Evolutionary conservation across 352 stramenopile species (phyloP), one percentile per base, ranked within the genome.

Genomic region (Pythium phragmiticola): DNA sequence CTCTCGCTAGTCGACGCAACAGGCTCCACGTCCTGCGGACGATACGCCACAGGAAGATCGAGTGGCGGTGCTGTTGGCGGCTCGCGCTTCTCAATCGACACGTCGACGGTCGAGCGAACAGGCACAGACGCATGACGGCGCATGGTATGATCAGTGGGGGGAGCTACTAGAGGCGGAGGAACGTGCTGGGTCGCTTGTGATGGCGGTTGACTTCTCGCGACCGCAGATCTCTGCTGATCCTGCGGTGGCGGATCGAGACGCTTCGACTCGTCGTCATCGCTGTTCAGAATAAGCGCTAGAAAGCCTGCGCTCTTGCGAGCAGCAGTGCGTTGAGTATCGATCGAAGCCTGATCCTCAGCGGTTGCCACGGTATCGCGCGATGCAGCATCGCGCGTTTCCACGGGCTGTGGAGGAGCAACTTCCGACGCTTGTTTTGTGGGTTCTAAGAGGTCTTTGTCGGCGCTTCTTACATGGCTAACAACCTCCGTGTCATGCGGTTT

Each of bases 181-280:
- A 42, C 2, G 11, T 16, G 37, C 14, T 16, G 37, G 7, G 37
- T 12, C 37, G 9, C 37, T 16, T 42, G 37, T 16, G 37, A 16
- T 42, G 37, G 37, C 37, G 37, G 14, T 9, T 12, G 14, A 12
- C 14, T 42, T 16, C 9, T 16, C 37, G 14, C 37, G 14, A 42
- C 37, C 37, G 14, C 37, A 13, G 36, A 41, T 41, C 21, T 21
- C 21, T 21, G 21, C 26, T 30, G 26, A 30, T 30, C 26, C 26
- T 42, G 37, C 1, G 37, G 37, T 6, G 37, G 37, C 37, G 37
- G 37, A 42, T 42, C 37, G 30, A 57, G 45, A 13, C 48, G 46
- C 9, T 36, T 46, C 33, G 57, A 34, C 47, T 64, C 58, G 16
- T 65, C 47, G 42, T 65, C 58, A 16, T 43, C 58, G 46, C 58